Evolutionary conservation across 2,329 filamentous ascomycete species (phyloP).

Genomic region (Cercospora beticola): DNA sequence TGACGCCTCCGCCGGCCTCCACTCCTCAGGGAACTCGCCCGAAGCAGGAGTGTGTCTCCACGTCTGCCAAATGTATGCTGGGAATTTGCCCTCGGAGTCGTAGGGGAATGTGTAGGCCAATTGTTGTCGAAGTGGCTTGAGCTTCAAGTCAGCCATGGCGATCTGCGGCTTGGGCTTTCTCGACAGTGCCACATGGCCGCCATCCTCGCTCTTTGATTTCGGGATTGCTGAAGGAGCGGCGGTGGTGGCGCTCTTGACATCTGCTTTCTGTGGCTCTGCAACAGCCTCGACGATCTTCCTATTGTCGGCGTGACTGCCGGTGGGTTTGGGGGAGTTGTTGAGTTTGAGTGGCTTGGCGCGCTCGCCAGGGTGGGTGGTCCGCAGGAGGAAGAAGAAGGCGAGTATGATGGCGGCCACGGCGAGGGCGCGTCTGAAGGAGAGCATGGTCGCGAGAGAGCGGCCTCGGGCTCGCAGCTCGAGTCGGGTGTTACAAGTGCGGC

Average conservation of each 20-base stretch:
- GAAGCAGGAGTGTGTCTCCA: slow-evolving; percentile 87
- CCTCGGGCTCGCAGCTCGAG: neutral
- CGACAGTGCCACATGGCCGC: slow-evolving; percentile 31
- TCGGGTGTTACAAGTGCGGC: neutral
- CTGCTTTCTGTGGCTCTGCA: slow-evolving; percentile 25
- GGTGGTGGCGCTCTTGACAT: slow-evolving; percentile 16
- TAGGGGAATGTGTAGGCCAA: slow-evolving; percentile 93
- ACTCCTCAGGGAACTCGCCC: slow-evolving; percentile 68
- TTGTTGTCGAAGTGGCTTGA: slow-evolving; percentile 72
- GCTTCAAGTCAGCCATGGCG: slow-evolving; percentile 66
- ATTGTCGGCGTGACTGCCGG: slow-evolving; percentile 39
- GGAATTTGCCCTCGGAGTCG: slow-evolving; percentile 83
- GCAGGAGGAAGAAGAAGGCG: slow-evolving; percentile 68
- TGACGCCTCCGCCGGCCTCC: slow-evolving; percentile 80
- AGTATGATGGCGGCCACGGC: slow-evolving; percentile 69
- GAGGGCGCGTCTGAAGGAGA: slow-evolving; percentile 74
- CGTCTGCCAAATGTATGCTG: slow-evolving; percentile 98
- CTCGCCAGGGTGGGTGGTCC: slow-evolving; percentile 53
- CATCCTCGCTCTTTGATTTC: slow-evolving; percentile 31
- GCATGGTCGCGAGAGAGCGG: slow-evolving; percentile 55
- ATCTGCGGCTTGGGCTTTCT: slow-evolving; percentile 57
- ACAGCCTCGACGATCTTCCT: slow-evolving; percentile 34
- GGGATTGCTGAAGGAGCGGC: slow-evolving; percentile 30
- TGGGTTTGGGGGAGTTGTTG: slow-evolving; percentile 40
- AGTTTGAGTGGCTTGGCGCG: slow-evolving; percentile 21